phyloP scores from a whole-genome alignment of 345 rosid genomes.

The Anacardium occidentale region DNA sequence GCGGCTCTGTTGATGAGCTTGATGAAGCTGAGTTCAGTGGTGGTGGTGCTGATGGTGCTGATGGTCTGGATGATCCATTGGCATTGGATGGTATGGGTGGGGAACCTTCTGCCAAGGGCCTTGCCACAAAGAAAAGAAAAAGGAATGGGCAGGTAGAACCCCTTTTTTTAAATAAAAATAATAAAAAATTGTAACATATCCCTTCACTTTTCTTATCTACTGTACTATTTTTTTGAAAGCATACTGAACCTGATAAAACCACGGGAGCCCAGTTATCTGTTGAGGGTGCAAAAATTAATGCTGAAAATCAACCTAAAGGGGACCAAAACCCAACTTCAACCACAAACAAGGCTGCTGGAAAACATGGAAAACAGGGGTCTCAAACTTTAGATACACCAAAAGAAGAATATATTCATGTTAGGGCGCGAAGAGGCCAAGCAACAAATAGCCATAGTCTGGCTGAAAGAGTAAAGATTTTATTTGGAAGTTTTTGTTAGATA shows the following conservation, averaged over 20 bases:
- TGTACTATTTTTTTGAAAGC: conserved; percentile 35
- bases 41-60: conserved; percentile 36
- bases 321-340: conserved; percentile 54
- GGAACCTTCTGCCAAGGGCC: conserved; percentile 50
- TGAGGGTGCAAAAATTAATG: conserved; percentile 47
- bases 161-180: no score
- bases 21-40: conserved; percentile 84
- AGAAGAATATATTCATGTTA: conserved; percentile 90
- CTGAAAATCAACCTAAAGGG: conserved; percentile 51
- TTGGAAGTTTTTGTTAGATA: conserved; percentile 3
- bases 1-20: conserved; percentile 70
- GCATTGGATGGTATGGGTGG: conserved; percentile 43
- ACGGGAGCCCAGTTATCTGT: conserved; percentile 47
- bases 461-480: conserved; percentile 65
- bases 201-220: not conserved
- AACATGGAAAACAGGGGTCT: conserved; percentile 67
- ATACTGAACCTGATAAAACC: conserved; percentile 42
- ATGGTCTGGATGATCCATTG: conserved; percentile 50
- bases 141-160: conserved; percentile 57
- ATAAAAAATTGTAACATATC: not conserved
- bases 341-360: conserved; percentile 52
- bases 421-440: conserved; percentile 99
- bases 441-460: conserved; percentile 99
- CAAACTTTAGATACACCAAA: conserved; percentile 75
- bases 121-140: conserved; percentile 72